Base-by-base conservation (phyloP, 177 flowering plant genomes). In the Tripterygium wilfordii region DNA sequence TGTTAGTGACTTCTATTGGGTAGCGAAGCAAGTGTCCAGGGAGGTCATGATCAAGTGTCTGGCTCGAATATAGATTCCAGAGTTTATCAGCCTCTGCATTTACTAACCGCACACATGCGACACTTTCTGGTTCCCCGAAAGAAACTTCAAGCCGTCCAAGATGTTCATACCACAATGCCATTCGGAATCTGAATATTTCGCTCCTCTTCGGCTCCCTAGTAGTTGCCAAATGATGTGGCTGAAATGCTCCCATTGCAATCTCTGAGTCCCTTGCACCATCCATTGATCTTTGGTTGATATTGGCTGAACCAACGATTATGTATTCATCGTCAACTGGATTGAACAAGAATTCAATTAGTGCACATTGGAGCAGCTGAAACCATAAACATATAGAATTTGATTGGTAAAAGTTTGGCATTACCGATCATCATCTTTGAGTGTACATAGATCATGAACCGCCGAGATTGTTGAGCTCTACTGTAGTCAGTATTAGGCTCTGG, bases 161-260 rank as follows among this genome's bases (percentile, higher is more conserved):
- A 54, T 71, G 77, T 44, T 78, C 81, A 20, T 32, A 32, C 84
- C 84, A 78, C 9, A 78, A 45, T 12, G 84, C 57, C 63, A 76
- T 56, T 22, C 84, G 26, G 53, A 75, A 76, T 0, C 77, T 72
- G 22, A 56, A 39, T 24, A 76, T 62, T 25, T 72, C 65, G 3
- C 83, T 80, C 46, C 56, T 66, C 1, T 68, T 62, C 15, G 65
- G 52, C 6, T 51, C 51, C 2, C 48, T 31, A 1, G 8, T 12
- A 3, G 44, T 43, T 20, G 62, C 48, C 22, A 74, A 25, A 49
- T 77, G 77, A 23, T 62, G 36, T 8, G 88, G 88, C 29, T 82
- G 88, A 57, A 54, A 82, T 16, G 68, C 88, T 37, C 88, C 88
- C 81, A 82, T 82, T 12, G 85, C 85, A 20, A 82, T 82, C 64